phyloP scores from a whole-genome alignment of 2,329 filamentous ascomycete genomes.

The Penicillium sp. region DNA sequence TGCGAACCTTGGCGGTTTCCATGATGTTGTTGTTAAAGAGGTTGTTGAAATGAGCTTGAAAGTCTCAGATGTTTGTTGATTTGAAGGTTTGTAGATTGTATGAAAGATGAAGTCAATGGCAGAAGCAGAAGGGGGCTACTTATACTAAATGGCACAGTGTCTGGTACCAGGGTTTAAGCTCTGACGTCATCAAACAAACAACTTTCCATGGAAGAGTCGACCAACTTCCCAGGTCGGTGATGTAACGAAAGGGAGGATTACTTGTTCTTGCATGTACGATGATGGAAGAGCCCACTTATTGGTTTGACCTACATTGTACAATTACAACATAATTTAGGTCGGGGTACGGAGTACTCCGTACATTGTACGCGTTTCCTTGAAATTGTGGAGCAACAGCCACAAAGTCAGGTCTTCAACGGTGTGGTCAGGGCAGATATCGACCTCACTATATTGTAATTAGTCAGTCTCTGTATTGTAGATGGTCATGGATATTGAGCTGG shows the following conservation, averaged over 20 bases:
- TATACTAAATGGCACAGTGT: background rate
- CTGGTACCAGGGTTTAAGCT: background rate
- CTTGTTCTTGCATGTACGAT: background rate
- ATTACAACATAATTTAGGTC: no score
- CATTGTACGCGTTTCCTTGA: background rate
- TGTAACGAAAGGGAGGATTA: background rate
- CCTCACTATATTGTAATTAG: no score
- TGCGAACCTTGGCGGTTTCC: conserved; percentile 9
- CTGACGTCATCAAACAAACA: background rate
- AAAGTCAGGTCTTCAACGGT: no score
- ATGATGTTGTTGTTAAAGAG: background rate
- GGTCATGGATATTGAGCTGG: no score
- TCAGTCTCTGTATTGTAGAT: no score
- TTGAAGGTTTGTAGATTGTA: background rate
- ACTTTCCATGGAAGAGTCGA: background rate
- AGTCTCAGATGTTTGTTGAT: background rate
- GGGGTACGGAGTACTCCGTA: background rate
- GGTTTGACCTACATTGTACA: background rate
- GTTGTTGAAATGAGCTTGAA: background rate
- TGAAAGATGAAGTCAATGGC: background rate
- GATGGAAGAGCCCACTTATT: background rate
- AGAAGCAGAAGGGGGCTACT: background rate
- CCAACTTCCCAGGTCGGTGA: background rate
- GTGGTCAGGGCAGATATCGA: no score
- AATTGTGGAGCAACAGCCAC: background rate